Evolutionary conservation across 2,329 filamentous ascomycete species (phyloP).

Genomic region (Colletotrichum abscissum): DNA sequence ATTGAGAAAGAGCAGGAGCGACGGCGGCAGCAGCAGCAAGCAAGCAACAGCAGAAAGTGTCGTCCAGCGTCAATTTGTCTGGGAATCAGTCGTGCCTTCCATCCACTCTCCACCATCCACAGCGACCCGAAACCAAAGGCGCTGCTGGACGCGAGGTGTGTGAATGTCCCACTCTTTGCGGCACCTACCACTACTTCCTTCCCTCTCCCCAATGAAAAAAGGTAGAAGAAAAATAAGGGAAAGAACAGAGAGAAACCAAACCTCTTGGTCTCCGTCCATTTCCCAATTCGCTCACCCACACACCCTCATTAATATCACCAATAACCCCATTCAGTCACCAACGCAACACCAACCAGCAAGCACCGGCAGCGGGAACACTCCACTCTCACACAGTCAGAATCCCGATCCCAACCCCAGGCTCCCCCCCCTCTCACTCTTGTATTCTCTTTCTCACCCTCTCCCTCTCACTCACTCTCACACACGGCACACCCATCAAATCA

Average conservation of each 20-base stretch:
- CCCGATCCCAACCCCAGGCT: slow-evolving; percentile 20
- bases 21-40: no score
- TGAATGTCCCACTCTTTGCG: slow-evolving; percentile 11
- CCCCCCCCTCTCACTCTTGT: background rate
- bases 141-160: background rate
- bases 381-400: background rate
- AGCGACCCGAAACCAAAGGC: background rate
- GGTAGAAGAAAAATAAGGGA: background rate
- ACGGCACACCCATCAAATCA: background rate
- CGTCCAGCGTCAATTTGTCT: background rate
- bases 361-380: slow-evolving; percentile 20
- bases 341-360: slow-evolving; percentile 6
- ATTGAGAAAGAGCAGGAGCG: no score
- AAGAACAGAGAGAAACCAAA: slow-evolving; percentile 2
- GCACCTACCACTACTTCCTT: background rate
- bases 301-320: background rate
- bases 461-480: background rate
- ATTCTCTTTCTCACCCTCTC: background rate
- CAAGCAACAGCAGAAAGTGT: background rate
- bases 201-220: background rate
- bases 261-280: slow-evolving; percentile 1
- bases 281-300: background rate
- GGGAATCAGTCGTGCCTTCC: background rate
- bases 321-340: slow-evolving; percentile 10
- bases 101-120: slow-evolving; percentile 6